phyloP scores from a whole-genome alignment of 1,284 basidiomycete species.

The Schizopora paradoxa region DNA sequence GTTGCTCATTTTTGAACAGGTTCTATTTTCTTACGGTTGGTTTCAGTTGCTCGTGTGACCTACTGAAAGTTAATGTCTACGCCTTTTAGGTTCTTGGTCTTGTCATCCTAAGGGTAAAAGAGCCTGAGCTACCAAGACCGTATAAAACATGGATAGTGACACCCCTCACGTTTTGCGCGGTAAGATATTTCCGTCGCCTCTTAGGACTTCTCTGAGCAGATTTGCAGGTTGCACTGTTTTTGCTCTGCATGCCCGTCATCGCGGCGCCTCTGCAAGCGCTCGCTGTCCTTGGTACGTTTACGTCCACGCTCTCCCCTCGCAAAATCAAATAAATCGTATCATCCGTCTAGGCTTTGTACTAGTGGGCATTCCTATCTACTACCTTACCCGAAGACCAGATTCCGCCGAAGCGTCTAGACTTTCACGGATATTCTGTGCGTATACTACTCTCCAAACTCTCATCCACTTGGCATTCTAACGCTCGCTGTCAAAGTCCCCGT shows the following conservation, averaged over 20 bases:
- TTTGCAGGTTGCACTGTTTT: constrained; percentile 77
- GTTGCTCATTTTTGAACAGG: constrained; percentile 1
- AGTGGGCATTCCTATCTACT: constrained; percentile 81
- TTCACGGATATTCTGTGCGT: constrained; percentile 46
- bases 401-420: constrained; percentile 34
- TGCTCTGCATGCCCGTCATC: constrained; percentile 92
- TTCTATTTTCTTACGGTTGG: constrained; percentile 86
- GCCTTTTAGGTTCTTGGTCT: constrained; percentile 86
- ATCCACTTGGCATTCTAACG: too few relatives aligned
- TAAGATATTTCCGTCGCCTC: constrained; percentile 34
- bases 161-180: constrained; percentile 86
- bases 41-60: constrained; percentile 12
- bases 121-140: constrained; percentile 86
- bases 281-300: constrained; percentile 68
- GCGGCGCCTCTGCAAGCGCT: constrained; percentile 88
- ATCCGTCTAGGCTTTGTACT: constrained; percentile 53
- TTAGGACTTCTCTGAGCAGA: not conserved
- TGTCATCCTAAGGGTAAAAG: constrained; percentile 84
- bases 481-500: too few relatives aligned
- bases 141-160: constrained; percentile 91
- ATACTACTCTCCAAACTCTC: not conserved
- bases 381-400: constrained; percentile 57
- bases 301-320: not conserved
- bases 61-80: constrained; percentile 10
- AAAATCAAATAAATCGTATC: constrained; percentile 5